A percentile compares a stretch with the other conserved stretches of the same genome.
These are phyloP conservation scores for Ogataea naganishii DNA, from an alignment of 805 yeast genomes.

Conservation along the genomic window DNA sequence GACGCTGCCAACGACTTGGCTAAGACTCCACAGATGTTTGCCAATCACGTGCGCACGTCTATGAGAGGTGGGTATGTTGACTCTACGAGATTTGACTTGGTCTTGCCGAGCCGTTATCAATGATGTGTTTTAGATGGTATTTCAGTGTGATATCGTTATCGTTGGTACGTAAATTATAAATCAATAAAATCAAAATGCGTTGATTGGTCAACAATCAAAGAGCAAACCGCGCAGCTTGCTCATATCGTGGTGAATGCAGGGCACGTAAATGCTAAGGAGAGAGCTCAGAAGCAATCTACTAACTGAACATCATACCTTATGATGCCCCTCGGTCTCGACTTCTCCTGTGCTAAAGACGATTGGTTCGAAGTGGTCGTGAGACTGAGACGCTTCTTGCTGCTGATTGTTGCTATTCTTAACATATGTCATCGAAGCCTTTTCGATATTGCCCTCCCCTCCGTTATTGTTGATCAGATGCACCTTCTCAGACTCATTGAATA, in stretches of 20 bases:
- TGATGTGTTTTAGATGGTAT: not conserved
- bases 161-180: too few relatives aligned
- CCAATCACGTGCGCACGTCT: slow-evolving; percentile 44
- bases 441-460: slow-evolving; percentile 20
- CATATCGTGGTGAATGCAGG: too few relatives aligned
- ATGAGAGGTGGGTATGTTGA: slow-evolving; percentile 70
- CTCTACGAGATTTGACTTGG: slow-evolving; percentile 54
- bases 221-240: too few relatives aligned
- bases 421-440: slow-evolving; percentile 18
- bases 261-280: too few relatives aligned
- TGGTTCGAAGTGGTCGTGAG: slow-evolving; percentile 20
- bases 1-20: slow-evolving; percentile 65
- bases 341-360: slow-evolving; percentile 19
- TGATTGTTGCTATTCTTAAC: slow-evolving; percentile 15
- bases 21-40: slow-evolving; percentile 39
- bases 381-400: slow-evolving; percentile 1
- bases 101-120: slow-evolving; percentile 18
- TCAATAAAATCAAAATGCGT: too few relatives aligned
- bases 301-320: slow-evolving; percentile 10
- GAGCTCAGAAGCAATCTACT: too few relatives aligned
- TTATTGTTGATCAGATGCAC: slow-evolving; percentile 16
- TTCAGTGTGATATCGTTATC: not conserved
- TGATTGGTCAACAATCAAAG: too few relatives aligned
- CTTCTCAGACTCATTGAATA: slow-evolving; percentile 9
- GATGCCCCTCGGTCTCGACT: slow-evolving; percentile 18